Conservation (phyloP, 768 basidiomycete species). For the Lactarius indigo region DNA sequence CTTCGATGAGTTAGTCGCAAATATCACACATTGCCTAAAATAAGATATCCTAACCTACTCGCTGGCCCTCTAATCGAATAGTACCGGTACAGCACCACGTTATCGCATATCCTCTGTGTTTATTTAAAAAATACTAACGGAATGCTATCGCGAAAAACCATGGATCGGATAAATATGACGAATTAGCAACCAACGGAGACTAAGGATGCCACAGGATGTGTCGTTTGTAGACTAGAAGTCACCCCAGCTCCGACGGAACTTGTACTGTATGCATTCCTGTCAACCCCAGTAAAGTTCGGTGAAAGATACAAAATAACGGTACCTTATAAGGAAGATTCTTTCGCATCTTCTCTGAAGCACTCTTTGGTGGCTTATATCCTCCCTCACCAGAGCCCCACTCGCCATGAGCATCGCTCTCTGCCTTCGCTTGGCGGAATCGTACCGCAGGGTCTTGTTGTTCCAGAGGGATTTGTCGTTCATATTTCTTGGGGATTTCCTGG, state of each 20-base stretch:
- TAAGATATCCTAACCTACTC: neutral
- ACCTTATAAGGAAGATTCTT: slow-evolving; percentile 91
- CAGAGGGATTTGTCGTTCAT: slow-evolving; percentile 51
- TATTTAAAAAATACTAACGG: slow-evolving; percentile 4
- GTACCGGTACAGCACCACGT: slow-evolving; percentile 1
- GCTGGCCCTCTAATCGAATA: slow-evolving; percentile 1
- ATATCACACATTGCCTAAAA: too few species aligned
- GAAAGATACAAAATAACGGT: slow-evolving; percentile 26
- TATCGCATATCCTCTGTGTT: slow-evolving; percentile 6
- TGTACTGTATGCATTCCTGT: slow-evolving; percentile 77
- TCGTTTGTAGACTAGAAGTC: slow-evolving; percentile 42
- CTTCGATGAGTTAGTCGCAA: slow-evolving; percentile 54
- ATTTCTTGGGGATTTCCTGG: slow-evolving; percentile 37
- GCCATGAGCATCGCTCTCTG: slow-evolving; percentile 50
- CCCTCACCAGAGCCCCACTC: slow-evolving; percentile 71
- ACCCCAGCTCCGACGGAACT: slow-evolving; percentile 84
- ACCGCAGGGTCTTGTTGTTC: slow-evolving; percentile 66
- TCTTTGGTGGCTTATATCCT: slow-evolving; percentile 70
- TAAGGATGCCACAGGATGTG: neutral
- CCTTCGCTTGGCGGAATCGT: slow-evolving; percentile 54
- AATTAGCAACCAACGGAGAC: neutral
- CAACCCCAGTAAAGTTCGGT: slow-evolving; percentile 35
- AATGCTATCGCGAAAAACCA: neutral
- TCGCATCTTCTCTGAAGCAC: slow-evolving; percentile 73
- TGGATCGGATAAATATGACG: slow-evolving; percentile 10